Evolutionary conservation across 2,329 filamentous ascomycete species (phyloP).

Genomic region (Metarhizium guizhouense): DNA sequence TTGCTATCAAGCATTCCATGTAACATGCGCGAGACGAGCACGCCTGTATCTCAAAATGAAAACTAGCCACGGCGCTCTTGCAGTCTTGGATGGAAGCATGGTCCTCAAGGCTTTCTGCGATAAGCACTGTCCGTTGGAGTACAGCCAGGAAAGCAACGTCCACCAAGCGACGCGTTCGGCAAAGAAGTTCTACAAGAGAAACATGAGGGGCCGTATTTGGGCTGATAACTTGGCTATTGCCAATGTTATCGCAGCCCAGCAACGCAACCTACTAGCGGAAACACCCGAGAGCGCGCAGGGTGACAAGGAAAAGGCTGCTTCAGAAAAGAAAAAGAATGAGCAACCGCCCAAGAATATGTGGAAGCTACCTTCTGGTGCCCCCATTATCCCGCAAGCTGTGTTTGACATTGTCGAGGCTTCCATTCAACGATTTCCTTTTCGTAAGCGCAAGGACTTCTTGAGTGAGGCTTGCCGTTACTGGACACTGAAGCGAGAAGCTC

Average conservation of each 20-base stretch:
- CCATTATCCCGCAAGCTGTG: slow-evolving; percentile 83
- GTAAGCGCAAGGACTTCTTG: slow-evolving; percentile 85
- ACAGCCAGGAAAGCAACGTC: slow-evolving; percentile 78
- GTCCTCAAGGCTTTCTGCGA: slow-evolving; percentile 93
- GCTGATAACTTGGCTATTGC: slow-evolving; percentile 82
- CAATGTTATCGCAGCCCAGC: slow-evolving; percentile 66
- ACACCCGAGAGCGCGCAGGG: slow-evolving; percentile 75
- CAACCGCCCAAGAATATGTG: slow-evolving; percentile 43
- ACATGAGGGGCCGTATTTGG: slow-evolving; percentile 86
- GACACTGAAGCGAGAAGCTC: slow-evolving; percentile 91
- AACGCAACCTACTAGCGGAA: slow-evolving; percentile 53
- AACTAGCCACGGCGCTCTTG: slow-evolving; percentile 69
- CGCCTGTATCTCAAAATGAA: slow-evolving; percentile 95
- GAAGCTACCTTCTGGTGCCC: slow-evolving; percentile 90
- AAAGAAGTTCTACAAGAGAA: slow-evolving; percentile 79
- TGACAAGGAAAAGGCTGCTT: slow-evolving; percentile 69
- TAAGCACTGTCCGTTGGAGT: slow-evolving; percentile 85
- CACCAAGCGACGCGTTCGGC: slow-evolving; percentile 72
- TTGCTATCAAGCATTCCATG: slow-evolving; percentile 94
- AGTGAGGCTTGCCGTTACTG: slow-evolving; percentile 94
- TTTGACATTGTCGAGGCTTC: slow-evolving; percentile 80
- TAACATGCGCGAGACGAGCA: slow-evolving; percentile 85
- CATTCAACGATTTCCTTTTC: slow-evolving; percentile 67
- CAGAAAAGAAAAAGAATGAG: slow-evolving; percentile 66
- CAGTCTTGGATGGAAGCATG: slow-evolving; percentile 69